A percentile compares a stretch with the other conserved stretches of the same genome.
These are phyloP conservation scores for Colletotrichum shisoi DNA, from an alignment of 2,329 filamentous ascomycete genomes.

Conservation along the genomic window DNA sequence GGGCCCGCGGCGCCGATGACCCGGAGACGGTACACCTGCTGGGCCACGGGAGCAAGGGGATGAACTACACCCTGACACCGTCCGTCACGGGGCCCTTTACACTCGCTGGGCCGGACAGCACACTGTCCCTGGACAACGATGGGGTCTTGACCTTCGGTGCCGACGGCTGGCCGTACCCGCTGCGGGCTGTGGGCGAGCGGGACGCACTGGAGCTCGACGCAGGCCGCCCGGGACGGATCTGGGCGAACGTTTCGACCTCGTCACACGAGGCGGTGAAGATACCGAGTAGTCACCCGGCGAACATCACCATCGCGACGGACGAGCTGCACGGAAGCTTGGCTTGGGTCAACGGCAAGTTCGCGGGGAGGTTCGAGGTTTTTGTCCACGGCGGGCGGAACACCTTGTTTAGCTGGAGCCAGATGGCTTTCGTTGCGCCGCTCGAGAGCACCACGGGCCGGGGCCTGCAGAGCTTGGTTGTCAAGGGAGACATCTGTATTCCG, in stretches of 20 bases:
- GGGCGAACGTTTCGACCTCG: conserved; percentile 57
- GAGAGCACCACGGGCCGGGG: conserved; percentile 40
- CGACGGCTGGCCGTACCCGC: conserved; percentile 56
- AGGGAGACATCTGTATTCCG: not conserved
- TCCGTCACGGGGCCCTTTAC: conserved; percentile 38
- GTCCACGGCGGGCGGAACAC: conserved; percentile 62
- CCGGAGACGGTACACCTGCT: conserved; percentile 43
- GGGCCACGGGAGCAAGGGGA: conserved; percentile 53
- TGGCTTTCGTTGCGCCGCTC: conserved; percentile 63
- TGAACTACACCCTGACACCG: conserved; percentile 55
- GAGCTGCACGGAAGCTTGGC: conserved; percentile 57
- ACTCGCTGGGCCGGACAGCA: conserved; percentile 15
- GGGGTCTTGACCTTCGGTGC: conserved; percentile 16
- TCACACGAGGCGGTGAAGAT: conserved; percentile 54
- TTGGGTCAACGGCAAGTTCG: conserved; percentile 57
- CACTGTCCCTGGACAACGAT: not conserved
- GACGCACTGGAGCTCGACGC: conserved; percentile 59
- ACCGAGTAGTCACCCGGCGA: conserved; percentile 42
- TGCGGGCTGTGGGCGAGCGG: conserved; percentile 53
- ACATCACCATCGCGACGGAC: conserved; percentile 55
- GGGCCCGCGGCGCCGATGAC: conserved; percentile 42
- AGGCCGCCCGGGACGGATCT: conserved; percentile 60
- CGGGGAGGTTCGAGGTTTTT: conserved; percentile 62
- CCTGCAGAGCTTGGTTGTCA: conserved; percentile 3
- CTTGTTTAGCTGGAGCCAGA: conserved; percentile 63